Evolutionary conservation across 345 rosid species (phyloP).

Genomic region (Populus simonii): DNA sequence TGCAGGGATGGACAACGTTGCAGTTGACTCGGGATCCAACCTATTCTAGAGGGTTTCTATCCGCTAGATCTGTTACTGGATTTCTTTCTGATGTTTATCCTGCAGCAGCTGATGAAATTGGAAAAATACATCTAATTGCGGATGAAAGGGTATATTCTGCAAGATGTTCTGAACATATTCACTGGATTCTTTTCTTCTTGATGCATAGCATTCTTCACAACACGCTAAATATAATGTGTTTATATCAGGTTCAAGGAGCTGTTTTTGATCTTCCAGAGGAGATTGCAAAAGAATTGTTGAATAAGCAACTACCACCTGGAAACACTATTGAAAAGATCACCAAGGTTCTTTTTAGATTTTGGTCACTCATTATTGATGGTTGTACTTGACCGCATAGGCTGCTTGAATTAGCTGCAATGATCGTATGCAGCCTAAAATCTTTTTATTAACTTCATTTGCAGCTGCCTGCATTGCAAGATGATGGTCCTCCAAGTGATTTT

Average conservation of each 20-base stretch:
- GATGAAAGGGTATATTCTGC: conserved; percentile 65
- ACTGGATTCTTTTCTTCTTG: background rate
- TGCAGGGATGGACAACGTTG: conserved; percentile 86
- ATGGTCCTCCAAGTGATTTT: conserved; percentile 80
- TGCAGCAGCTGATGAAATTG: conserved; percentile 86
- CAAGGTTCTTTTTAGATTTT: conserved; percentile 47
- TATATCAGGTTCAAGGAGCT: conserved; percentile 87
- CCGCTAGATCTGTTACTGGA: conserved; percentile 83
- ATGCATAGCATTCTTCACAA: conserved; percentile 2
- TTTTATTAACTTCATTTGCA: conserved; percentile 24
- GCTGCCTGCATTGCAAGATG: conserved; percentile 92
- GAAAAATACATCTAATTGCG: conserved; percentile 78
- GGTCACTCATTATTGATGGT: background rate
- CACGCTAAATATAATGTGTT: conserved; percentile 13
- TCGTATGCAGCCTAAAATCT: background rate
- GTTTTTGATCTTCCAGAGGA: conserved; percentile 97
- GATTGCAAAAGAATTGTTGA: conserved; percentile 78
- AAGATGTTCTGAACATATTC: background rate
- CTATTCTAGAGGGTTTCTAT: conserved; percentile 61
- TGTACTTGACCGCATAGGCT: background rate
- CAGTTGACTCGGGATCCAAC: conserved; percentile 75
- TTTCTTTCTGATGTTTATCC: conserved; percentile 84
- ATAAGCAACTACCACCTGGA: conserved; percentile 72
- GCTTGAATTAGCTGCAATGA: conserved; percentile 8
- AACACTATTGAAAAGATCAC: conserved; percentile 64